Conservation (phyloP, 2,329 filamentous ascomycete genomes). For the Colletotrichum shisoi region DNA sequence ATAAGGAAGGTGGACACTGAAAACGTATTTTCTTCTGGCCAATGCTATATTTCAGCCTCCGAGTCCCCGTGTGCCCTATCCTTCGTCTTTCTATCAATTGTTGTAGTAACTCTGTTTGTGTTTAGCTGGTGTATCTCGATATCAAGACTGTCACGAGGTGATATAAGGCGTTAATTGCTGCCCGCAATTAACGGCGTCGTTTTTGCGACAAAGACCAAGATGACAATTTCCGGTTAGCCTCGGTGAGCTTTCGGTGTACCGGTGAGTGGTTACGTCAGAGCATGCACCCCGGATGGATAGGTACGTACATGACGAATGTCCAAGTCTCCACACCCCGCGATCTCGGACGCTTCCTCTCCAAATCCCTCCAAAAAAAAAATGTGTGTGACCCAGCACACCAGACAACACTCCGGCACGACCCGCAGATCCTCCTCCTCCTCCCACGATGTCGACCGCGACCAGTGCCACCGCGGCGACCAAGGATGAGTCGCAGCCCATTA, state of each 20-base stretch:
- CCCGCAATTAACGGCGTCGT: too few relatives aligned
- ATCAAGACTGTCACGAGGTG: too few relatives aligned
- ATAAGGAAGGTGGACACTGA: too few relatives aligned
- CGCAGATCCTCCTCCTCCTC: conserved; percentile 13
- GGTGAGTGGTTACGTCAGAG: conserved; percentile 30
- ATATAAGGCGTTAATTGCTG: too few relatives aligned
- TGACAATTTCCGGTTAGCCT: not conserved
- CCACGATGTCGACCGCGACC: conserved; percentile 35
- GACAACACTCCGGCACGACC: conserved; percentile 12
- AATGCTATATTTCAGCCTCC: too few relatives aligned
- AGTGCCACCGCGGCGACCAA: conserved; percentile 41
- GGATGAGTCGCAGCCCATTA: conserved; percentile 46
- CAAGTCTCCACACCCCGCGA: conserved; percentile 37
- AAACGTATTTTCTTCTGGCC: too few relatives aligned
- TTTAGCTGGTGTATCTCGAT: too few relatives aligned
- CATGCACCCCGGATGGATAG: not conserved
- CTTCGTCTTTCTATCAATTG: too few relatives aligned
- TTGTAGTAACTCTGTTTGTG: too few relatives aligned
- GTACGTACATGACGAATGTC: conserved; percentile 13
- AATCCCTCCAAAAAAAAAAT: conserved; percentile 5
- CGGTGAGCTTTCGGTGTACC: not conserved
- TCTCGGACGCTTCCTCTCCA: conserved; percentile 28
- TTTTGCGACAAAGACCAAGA: too few relatives aligned
- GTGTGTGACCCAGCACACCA: not conserved
- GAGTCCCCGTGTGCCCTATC: too few relatives aligned